Percentiles rank a stretch among this genome's conserved stretches.
These are phyloP conservation scores for Entamoeba moshkovskii DNA, from an alignment of 208 protist species.

Conservation along the genomic window DNA sequence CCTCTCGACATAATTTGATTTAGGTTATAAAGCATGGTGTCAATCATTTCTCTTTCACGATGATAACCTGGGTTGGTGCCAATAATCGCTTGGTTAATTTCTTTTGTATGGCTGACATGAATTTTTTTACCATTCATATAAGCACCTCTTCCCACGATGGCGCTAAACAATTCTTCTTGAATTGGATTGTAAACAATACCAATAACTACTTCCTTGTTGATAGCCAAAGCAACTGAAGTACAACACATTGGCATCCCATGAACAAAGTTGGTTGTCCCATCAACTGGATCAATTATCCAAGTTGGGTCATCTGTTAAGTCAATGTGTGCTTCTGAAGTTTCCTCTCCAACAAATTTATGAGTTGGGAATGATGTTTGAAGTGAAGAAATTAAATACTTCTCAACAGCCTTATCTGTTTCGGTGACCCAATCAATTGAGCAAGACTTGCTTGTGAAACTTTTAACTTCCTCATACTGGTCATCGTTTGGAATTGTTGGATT, in stretches of 20 bases:
- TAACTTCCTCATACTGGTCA: not conserved
- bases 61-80: not conserved
- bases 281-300: not conserved
- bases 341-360: not conserved
- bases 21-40: not conserved
- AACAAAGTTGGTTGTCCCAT: not conserved
- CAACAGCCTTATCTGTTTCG: not conserved
- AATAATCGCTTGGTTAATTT: not conserved
- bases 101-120: not conserved
- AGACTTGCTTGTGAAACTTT: not conserved
- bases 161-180: not conserved
- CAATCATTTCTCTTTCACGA: not conserved
- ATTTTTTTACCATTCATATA: not conserved
- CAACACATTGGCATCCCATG: not conserved
- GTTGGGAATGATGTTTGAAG: not conserved
- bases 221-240: not conserved
- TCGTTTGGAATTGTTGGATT: not conserved
- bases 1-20: not conserved
- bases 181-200: not conserved
- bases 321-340: not conserved
- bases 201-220: not conserved
- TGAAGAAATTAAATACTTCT: not conserved
- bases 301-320: not conserved
- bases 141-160: not conserved
- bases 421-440: not conserved